Evolutionary conservation across 805 yeast genomes (phyloP), one percentile per base, ranked within the genome.

Genomic region (Starmerella etchellsii): DNA sequence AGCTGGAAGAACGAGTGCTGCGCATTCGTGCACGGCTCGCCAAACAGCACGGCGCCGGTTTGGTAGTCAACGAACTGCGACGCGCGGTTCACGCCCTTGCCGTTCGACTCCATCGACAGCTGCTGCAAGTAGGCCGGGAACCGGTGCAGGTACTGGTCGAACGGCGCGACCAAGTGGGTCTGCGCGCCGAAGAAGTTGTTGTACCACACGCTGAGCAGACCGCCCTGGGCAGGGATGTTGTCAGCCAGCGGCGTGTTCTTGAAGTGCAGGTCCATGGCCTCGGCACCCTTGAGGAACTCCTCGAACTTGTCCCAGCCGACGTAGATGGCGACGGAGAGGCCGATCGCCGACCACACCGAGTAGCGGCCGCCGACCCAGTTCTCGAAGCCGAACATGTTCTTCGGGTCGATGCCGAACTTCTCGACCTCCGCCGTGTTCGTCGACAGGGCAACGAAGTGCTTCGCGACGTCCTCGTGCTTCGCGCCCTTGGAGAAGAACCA

Each of bases 341-440:
- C 99, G 63, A 91, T 91, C 49, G 98, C 93, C 32, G 95, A 82
- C 99, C 99, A 91, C 48, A 91, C 98, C n/a, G 98, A 91, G 78
- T 91, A 91, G 67, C 99, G 81, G 61, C 99, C 99, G 60, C 99
- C 99, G 51, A 91, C 99, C 98, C 98, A 91, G 68, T 69, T 79
- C 64, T 87, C 95, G 58, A 91, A 91, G 50, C 94, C 97, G 66
- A 91, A 91, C 99, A 91, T 91, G 73, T 91, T 91, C 63, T 76
- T 80, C 61, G 95, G 76, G 69, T 91, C 97, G 54, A 91, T 91
- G 59, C 99, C 99, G 57, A 91, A 91, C 68, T 83, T 81, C 57
- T 78, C 71, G 50, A 91, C 99, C 65, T 81, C 96, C 39, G 65
- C 66, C 47, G 83, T 93, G 64, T 91, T 91, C 49, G 98, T 91